Evolutionary conservation across 225 moss, liverwort and hornwort species (phyloP), one percentile per base, ranked within the genome.

Genomic region (Physcomitrellopsis africana): DNA sequence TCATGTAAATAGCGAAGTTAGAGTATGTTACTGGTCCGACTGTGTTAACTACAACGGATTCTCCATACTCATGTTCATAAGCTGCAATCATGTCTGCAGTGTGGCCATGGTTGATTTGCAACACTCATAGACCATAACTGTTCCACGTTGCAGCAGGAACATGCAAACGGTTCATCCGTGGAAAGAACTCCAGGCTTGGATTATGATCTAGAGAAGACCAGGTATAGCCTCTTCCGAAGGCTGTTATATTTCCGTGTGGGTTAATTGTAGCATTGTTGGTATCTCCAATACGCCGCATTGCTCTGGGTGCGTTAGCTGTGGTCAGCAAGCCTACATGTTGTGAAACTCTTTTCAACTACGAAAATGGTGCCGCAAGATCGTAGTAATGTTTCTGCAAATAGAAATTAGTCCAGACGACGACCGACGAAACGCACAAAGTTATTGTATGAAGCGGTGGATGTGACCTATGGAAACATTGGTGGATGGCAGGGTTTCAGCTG

Each of bases 401-500:
- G 46, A 14, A 42, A 48, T 11, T 48, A 32, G 10, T 70, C 64
- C 44, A 42, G 53, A 23, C 6, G 53, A 73, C 26, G 27, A 66
- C 60, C 57, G 26, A n/a, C 55, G n/a, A 66, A 37, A 24, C 24
- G 8, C 16, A n/a, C 37, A 26, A 58, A 22, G 9, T 58, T 58
- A 22, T 58, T 16, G 5, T 58, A 23, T 22, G 10, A 70, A 23
- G 48, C 56, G 49, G 53, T 70, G 61, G 60, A 18, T 68, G 76
- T 81, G 56, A 84, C 51, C 51, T 64, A 23, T 63, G 67, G 45
- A 67, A 59, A 56, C 73, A 60, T 22, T 55, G 17, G 8, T 81
- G 71, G 75, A 75, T 72, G 63, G 60, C 78, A 84, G 78, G 77
- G 77, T 84, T 77, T 84, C 67, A 67, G 77, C 77, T 71, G 84